phyloP scores from a whole-genome alignment of 2,329 filamentous ascomycete genomes.

The Talaromyces sp. region DNA sequence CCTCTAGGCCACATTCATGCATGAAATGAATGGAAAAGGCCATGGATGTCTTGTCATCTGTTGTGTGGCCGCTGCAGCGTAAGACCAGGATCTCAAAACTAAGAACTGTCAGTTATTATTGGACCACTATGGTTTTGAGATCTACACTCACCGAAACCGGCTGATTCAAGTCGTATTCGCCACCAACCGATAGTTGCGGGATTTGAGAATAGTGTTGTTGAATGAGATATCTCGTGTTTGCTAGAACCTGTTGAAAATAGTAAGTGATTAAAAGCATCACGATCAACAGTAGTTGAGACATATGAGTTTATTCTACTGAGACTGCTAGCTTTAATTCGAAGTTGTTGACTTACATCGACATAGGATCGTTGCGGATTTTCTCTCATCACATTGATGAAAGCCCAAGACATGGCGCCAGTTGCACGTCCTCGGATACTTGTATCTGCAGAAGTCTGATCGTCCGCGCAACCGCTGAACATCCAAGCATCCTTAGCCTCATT shows the following conservation, averaged over 20 bases:
- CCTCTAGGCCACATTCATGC: not conserved
- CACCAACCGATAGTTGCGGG: slow-evolving; percentile 27
- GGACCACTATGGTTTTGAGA: not conserved
- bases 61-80: not conserved
- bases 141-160: slow-evolving; percentile 11
- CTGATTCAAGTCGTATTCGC: slow-evolving; percentile 13
- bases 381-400: slow-evolving; percentile 19
- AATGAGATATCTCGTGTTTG: slow-evolving; percentile 28
- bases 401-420: slow-evolving; percentile 23
- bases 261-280: slow-evolving; percentile 18
- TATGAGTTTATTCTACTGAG: not conserved
- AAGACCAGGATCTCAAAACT: not conserved
- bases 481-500: slow-evolving; percentile 48
- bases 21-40: not conserved
- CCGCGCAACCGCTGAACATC: slow-evolving; percentile 52
- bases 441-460: slow-evolving; percentile 52
- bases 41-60: not conserved
- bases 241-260: slow-evolving; percentile 24
- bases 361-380: slow-evolving; percentile 15
- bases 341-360: slow-evolving; percentile 6
- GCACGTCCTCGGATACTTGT: slow-evolving; percentile 44
- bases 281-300: not conserved
- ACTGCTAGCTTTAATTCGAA: not conserved
- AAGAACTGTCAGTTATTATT: not conserved
- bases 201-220: slow-evolving; percentile 29